Base-by-base conservation (phyloP, 2,329 filamentous ascomycete species). In the Emmonsiellopsis sp. region DNA sequence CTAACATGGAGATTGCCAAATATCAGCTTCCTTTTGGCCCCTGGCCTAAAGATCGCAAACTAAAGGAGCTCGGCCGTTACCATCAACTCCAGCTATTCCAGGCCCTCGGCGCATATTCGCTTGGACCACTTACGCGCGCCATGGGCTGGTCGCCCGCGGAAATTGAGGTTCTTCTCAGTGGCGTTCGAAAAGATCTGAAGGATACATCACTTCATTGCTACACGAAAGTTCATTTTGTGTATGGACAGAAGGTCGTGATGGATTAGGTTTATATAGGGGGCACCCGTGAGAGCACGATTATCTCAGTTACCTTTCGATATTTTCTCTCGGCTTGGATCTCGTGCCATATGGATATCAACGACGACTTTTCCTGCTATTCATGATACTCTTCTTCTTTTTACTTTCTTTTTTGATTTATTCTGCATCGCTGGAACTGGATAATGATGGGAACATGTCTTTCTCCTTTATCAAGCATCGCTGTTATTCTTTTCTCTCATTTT, bases 1-100 rank as follows among this genome's bases (percentile, higher is more conserved):
- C 20, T 26, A 26, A 26, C 20, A 26, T 26, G 20, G 20, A 26
- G 20, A 26, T 26, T 5, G 20, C 5, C 20, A 16, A 41, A 4
- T 13, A n/a, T 30, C 20, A 50, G 48, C n/a, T 65, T 13, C 51
- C 51, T 15, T 53, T 61, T 15, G 54, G 59, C 9, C 55, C 58
- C 2, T 52, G 51, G 51, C 42, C 51, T 7, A 52, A 52, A 30
- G 43, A 52, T 15, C 5, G 11, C 15, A 38, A 46, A 11, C 26
- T 52, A 2, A 52, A 52, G 51, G 51, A 52, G 13, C 40, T 52
- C 20, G 51, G 51, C 16, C 50, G 46, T 7, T 45, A 47, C 13
- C 41, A 56, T 37, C 52, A 46, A 13, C 32, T 55, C 9, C 55
- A 55, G 37, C 26, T 57, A 44, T 41, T 59, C 15, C 54, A 60